Base-by-base conservation (phyloP, 2,329 filamentous ascomycete species). In the Falciphora oryzae region DNA sequence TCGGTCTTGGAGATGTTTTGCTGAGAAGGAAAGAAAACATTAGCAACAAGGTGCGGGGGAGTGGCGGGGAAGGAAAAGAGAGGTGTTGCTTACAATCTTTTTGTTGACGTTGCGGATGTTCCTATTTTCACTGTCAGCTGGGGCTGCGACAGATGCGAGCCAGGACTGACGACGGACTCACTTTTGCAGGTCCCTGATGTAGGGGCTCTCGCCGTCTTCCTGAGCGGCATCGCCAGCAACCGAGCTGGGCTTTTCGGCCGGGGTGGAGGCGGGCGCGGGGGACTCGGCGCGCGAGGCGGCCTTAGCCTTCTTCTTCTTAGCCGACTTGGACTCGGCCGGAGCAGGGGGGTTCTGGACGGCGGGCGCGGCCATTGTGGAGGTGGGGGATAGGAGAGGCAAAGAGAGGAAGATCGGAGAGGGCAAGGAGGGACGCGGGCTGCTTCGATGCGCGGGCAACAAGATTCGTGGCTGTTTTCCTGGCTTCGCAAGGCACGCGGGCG, bases 61-160 rank as follows among this genome's bases (percentile, higher is more conserved):
- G 57, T 60, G 44, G 27, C 16, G 14, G 38, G 35, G 16, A 38
- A 35, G 75, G 53, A 35, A 57, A 44, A 95, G 91, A 72, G 97
- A 88, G 80, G 97, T 97, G 85, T 97, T 97, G 81, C 87, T 90
- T 79, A 96, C 92, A 72, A 98, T 88, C 80, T 97, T 97, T 85
- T 97, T 98, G 82, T 88, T 90, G 73, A 95, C 81, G 77, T 95
- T 96, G 74, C 94, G 93, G 71, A 97, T 91, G 77, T 87, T 92
- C 83, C 93, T 97, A 70, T 29, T 16, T 13, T 68, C 29, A 66
- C 61, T 64, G 57, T 59, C 64, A 68, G 65, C 62, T 56, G 50
- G 8, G 60, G 10, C 53, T 31, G 65, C 38, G 27, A 25, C 27
- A 32, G 50, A 64, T 35, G 32, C 58, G 1, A 38, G 57, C 44